These are phyloP conservation scores for Diplocarpon mali DNA, from an alignment of 2,329 filamentous ascomycete species.

Conservation along the genomic window DNA sequence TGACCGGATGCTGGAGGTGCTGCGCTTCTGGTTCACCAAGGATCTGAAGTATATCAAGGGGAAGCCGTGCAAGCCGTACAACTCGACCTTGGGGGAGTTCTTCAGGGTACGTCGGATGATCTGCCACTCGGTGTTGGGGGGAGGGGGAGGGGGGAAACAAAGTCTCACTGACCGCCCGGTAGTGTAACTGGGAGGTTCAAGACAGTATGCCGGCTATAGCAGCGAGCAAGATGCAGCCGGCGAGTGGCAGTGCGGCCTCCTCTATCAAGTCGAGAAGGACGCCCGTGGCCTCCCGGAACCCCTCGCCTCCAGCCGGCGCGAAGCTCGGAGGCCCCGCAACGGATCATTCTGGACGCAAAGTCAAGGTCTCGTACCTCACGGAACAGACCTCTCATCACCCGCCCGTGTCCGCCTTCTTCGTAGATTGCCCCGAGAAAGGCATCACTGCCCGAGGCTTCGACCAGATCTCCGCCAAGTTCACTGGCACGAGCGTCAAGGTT, in stretches of 20 bases:
- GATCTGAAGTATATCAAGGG: slow-evolving; percentile 98
- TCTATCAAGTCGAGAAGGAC: slow-evolving; percentile 22
- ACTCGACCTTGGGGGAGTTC: slow-evolving; percentile 93
- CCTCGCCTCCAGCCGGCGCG: slow-evolving; percentile 12
- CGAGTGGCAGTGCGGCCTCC: slow-evolving; percentile 20
- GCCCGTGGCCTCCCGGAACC: slow-evolving; percentile 13
- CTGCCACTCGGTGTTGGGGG: neutral
- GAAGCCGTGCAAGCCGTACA: slow-evolving; percentile 98
- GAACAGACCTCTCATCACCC: slow-evolving; percentile 98
- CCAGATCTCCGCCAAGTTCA: slow-evolving; percentile 95
- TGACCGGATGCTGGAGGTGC: slow-evolving; percentile 86
- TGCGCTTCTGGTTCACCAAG: slow-evolving; percentile 98
- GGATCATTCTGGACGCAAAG: slow-evolving; percentile 42
- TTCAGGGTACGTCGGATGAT: slow-evolving; percentile 58
- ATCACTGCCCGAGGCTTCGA: slow-evolving; percentile 84
- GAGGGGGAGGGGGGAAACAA: too few species aligned
- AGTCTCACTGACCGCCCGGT: slow-evolving; percentile 13
- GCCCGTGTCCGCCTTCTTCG: slow-evolving; percentile 89
- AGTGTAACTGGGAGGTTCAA: slow-evolving; percentile 94
- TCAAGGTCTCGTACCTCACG: slow-evolving; percentile 86
- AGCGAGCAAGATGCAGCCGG: slow-evolving; percentile 12
- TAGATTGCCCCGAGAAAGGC: slow-evolving; percentile 85
- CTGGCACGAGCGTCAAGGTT: slow-evolving; percentile 86
- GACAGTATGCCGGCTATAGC: slow-evolving; percentile 58
- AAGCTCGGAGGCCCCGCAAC: neutral